These are phyloP conservation scores for Colletotrichum tofieldiae DNA, from an alignment of 2,329 filamentous ascomycete genomes.

Conservation along the genomic window DNA sequence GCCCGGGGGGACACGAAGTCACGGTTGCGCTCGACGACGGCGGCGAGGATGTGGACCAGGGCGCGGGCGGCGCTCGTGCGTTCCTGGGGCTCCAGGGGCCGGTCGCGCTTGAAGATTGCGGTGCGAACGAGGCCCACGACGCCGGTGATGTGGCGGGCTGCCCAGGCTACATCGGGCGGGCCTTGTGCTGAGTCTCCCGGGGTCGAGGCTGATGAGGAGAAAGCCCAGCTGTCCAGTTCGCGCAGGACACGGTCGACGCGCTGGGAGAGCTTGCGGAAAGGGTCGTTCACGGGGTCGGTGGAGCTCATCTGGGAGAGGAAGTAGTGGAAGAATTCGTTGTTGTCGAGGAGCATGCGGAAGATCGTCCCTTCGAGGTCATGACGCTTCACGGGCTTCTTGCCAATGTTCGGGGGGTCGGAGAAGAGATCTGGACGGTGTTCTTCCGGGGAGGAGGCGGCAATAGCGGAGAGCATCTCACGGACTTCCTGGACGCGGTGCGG, in stretches of 20 bases:
- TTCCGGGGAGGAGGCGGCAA: constrained; percentile 56
- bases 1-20: constrained; percentile 53
- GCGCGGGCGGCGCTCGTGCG: constrained; percentile 63
- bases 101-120: constrained; percentile 57
- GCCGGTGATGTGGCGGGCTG: constrained; percentile 62
- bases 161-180: constrained; percentile 63
- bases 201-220: constrained; percentile 9
- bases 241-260: constrained; percentile 64
- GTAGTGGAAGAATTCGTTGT: constrained; percentile 69
- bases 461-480: constrained; percentile 66
- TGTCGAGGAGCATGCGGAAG: constrained; percentile 68
- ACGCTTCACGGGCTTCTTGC: constrained; percentile 56
- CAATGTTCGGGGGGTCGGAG: constrained; percentile 46
- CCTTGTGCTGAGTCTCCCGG: constrained; percentile 48
- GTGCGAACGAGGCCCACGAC: constrained; percentile 61
- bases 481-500: constrained; percentile 63
- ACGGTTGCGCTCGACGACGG: constrained; percentile 59
- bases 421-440: constrained; percentile 66
- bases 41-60: constrained; percentile 64
- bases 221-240: constrained; percentile 57
- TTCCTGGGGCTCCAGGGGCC: constrained; percentile 56
- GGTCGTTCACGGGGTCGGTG: constrained; percentile 61
- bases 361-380: constrained; percentile 67
- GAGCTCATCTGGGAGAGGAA: constrained; percentile 64
- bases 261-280: constrained; percentile 64